These are phyloP conservation scores for Saccharomycopsis crataegensis DNA, from an alignment of 1,139 yeast genomes.

Conservation along the genomic window DNA sequence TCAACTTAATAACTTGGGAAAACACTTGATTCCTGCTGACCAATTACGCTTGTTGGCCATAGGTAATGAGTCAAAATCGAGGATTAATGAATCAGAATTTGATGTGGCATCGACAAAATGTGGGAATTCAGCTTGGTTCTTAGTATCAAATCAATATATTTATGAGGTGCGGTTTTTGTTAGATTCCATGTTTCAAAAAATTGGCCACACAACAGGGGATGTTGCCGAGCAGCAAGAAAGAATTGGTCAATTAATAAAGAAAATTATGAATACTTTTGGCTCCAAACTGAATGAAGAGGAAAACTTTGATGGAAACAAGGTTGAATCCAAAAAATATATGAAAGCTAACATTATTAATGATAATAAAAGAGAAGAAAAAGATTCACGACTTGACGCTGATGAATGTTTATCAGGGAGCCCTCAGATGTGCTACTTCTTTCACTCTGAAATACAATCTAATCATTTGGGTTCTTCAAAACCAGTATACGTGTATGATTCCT, in stretches of 20 bases:
- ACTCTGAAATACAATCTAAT: too few relatives aligned
- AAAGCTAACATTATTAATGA: too few relatives aligned
- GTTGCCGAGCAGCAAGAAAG: too few relatives aligned
- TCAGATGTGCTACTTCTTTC: too few relatives aligned
- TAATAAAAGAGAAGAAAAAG: too few relatives aligned
- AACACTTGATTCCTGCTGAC: neutral
- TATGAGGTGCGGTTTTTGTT: conserved; percentile 12
- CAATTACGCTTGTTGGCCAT: neutral
- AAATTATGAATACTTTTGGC: neutral
- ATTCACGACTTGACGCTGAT: too few relatives aligned
- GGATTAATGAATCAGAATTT: neutral
- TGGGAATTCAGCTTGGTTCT: conserved; percentile 9
- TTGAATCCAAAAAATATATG: neutral
- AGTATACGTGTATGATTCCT: too few relatives aligned
- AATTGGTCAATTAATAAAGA: neutral
- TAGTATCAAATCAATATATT: conserved; percentile 11
- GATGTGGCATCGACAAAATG: conserved; percentile 2
- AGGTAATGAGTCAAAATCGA: too few relatives aligned
- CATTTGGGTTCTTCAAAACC: too few relatives aligned
- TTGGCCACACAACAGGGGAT: neutral
- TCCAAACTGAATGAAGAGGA: neutral
- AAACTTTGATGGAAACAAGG: neutral
- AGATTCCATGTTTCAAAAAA: conserved; percentile 2
- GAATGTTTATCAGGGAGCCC: too few relatives aligned
- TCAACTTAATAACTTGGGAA: neutral